These are phyloP conservation scores for Senna tora DNA, from an alignment of 306 rosid species.

Conservation along the genomic window DNA sequence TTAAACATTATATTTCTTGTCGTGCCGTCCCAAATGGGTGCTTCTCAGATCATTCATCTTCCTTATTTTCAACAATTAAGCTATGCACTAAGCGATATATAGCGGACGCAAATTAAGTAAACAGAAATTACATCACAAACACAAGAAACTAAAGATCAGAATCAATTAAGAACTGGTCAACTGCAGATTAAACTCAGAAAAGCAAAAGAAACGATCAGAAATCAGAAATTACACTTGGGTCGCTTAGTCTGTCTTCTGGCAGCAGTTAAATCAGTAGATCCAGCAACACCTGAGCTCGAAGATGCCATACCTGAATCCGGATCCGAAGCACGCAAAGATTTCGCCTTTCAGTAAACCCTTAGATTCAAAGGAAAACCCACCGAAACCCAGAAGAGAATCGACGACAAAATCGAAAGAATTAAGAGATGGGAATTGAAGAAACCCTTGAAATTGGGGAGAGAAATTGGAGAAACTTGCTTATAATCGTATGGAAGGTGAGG, in stretches of 20 bases:
- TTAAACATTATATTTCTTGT: too few species aligned
- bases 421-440: constrained; percentile 11
- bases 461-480: neutral
- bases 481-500: neutral
- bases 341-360: neutral
- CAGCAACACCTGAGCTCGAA: constrained; percentile 73
- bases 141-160: neutral
- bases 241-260: constrained; percentile 80
- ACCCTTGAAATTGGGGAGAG: neutral
- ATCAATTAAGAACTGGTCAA: neutral
- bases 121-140: constrained; percentile 1
- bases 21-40: too few species aligned
- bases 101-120: neutral
- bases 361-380: constrained; percentile 17
- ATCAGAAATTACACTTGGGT: constrained; percentile 70
- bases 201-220: neutral
- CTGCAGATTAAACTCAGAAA: constrained; percentile 18
- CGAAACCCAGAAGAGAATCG: neutral
- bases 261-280: constrained; percentile 80
- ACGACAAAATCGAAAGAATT: constrained; percentile 1
- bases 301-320: constrained; percentile 70
- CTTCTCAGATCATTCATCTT: neutral
- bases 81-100: neutral
- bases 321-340: constrained; percentile 39
- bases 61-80: constrained; percentile 11